phyloP scores from a whole-genome alignment of 495 filamentous ascomycete species.

The Chaetomium tenue region DNA sequence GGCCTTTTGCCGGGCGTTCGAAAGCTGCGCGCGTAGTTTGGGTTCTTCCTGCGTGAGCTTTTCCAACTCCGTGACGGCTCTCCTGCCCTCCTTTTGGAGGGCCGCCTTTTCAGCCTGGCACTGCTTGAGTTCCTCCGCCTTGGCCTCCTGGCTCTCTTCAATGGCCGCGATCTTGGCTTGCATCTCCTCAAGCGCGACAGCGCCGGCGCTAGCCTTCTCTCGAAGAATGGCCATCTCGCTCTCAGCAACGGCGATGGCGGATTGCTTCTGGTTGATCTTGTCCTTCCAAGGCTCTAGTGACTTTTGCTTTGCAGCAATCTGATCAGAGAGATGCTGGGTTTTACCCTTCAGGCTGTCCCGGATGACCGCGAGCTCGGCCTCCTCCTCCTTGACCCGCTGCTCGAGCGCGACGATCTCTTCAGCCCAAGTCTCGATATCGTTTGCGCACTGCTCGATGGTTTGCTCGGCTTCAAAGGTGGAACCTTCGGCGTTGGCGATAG shows the following conservation, averaged over 20 bases:
- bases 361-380: constrained; percentile 74
- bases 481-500: constrained; percentile 61
- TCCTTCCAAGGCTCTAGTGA: constrained; percentile 94
- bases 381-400: constrained; percentile 68
- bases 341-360: constrained; percentile 88
- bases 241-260: constrained; percentile 87
- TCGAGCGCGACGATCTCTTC: constrained; percentile 71
- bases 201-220: constrained; percentile 83
- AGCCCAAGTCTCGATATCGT: constrained; percentile 73
- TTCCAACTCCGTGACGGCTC: constrained; percentile 67
- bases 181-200: constrained; percentile 78
- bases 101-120: constrained; percentile 67
- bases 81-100: constrained; percentile 70
- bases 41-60: constrained; percentile 75
- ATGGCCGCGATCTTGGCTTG: constrained; percentile 72
- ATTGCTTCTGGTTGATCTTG: constrained; percentile 93
- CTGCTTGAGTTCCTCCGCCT: constrained; percentile 71
- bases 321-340: constrained; percentile 87
- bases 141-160: constrained; percentile 64
- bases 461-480: constrained; percentile 72
- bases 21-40: constrained; percentile 73
- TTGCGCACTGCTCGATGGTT: constrained; percentile 69
- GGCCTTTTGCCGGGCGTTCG: constrained; percentile 84
- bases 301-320: constrained; percentile 90
- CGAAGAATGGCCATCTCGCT: constrained; percentile 88